Percentiles rank a stretch among this genome's conserved stretches.
Conservation (phyloP, 345 rosid species). For the Populus tremula region DNA sequence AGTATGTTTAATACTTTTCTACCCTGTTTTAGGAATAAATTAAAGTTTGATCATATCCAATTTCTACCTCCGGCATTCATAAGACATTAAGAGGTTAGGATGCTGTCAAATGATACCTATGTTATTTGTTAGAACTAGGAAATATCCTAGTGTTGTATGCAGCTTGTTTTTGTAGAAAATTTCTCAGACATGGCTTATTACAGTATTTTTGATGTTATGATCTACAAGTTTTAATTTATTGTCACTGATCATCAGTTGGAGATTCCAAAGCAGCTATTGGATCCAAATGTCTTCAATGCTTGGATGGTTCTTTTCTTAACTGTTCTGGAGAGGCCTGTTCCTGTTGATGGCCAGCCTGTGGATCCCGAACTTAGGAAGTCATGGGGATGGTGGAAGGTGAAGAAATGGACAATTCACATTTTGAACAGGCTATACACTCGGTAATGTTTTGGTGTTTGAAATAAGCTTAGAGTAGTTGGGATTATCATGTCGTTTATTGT, state of each 20-base stretch:
- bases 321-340: conserved; percentile 87
- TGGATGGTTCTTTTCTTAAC: conserved; percentile 95
- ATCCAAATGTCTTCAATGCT: conserved; percentile 72
- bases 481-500: neutral
- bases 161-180: neutral
- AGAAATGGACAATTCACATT: conserved; percentile 98
- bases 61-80: neutral
- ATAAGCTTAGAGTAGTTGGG: neutral
- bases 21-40: neutral
- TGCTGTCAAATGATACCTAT: neutral
- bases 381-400: conserved; percentile 99
- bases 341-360: conserved; percentile 86
- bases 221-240: neutral
- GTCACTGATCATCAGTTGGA: conserved; percentile 60
- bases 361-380: conserved; percentile 90
- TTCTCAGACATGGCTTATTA: neutral
- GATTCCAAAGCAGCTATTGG: conserved; percentile 82
- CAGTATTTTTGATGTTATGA: neutral
- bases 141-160: neutral
- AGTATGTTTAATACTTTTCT: neutral
- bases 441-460: conserved; percentile 34
- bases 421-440: conserved; percentile 88
- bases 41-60: neutral
- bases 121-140: neutral
- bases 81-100: neutral